A percentile compares a stretch with the other conserved stretches of the same genome.
phyloP scores from a whole-genome alignment of 306 rosid species.

The Casuarina glauca region DNA sequence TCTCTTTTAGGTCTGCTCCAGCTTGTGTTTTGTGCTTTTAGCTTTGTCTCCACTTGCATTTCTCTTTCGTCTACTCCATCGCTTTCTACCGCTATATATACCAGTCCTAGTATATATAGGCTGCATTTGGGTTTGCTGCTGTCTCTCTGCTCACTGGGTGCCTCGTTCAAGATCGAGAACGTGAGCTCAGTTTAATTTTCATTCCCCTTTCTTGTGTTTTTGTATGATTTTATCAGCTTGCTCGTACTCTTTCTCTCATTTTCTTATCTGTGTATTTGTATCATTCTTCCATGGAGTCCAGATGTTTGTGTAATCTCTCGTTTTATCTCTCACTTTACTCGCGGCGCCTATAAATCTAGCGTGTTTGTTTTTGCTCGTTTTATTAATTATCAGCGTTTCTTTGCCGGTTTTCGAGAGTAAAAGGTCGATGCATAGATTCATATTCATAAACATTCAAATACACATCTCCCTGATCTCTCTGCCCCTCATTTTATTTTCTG shows the following conservation, averaged over 20 bases:
- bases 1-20: constrained; percentile 23
- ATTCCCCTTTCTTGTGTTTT: neutral
- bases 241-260: neutral
- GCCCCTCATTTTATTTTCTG: neutral
- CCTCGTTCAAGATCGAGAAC: constrained; percentile 7
- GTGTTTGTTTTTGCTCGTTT: no score
- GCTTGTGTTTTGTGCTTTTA: constrained; percentile 27
- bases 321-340: neutral
- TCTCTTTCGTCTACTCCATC: neutral
- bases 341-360: neutral
- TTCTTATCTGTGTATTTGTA: neutral
- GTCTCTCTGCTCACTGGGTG: constrained; percentile 13
- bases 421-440: neutral
- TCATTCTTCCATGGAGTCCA: neutral
- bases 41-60: constrained; percentile 22
- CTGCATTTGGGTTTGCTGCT: constrained; percentile 33
- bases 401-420: neutral
- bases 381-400: neutral
- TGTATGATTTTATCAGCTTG: constrained; percentile 5
- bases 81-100: neutral
- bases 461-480: neutral
- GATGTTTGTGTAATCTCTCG: neutral
- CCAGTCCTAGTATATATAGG: neutral
- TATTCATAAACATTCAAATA: neutral
- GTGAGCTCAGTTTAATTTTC: constrained; percentile 28